Evolutionary conservation across 2,329 filamentous ascomycete genomes (phyloP), one percentile per base, ranked within the genome.

Genomic region (Leptographium procerum): DNA sequence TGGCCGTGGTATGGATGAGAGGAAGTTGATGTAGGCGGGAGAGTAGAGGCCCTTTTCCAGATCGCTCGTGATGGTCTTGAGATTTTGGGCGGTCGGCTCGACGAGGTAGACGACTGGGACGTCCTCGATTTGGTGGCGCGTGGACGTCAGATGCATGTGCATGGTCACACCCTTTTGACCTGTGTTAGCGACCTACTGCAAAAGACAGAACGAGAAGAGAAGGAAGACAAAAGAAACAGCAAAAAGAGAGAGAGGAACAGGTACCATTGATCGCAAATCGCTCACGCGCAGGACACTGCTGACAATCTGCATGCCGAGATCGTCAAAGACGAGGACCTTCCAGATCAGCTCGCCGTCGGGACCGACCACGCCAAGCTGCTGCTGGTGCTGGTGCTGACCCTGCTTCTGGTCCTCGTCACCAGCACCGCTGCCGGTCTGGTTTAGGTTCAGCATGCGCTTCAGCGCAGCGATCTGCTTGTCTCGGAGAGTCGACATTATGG

Each of bases 321-420:
- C 84, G 72, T 99, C 95, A 69, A 99, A 97, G 11, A 99, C 90
- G 56, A 99, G 77, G 8, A 97, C 89, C 72, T 97, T 97, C 92
- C 92, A 97, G 75, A 96, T 91, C 1, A 92, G 91, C 67, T 95
- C 89, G 62, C 91, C 91, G 66, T 95, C 87, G 52, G 89, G 81
- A 65, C 91, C 91, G 61, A 96, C 76, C 89, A 87, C n/a, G 86
- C 85, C 43, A 86, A 81, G 26, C 87, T 82, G 57, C 86, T 61
- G 59, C 33, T 57, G 52, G 86, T 81, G 26, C 87, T 82, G 57
- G 86, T 61, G 59, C 33, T 57, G 52, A 79, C 58, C 86, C 75
- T 11, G 86, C 72, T 55, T 84, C 59, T 91, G 87, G 60, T 88
- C 81, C 55, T 80, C 75, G 59, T 82, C 78, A 64, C 80, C 79